Evolutionary conservation across 805 yeast genomes (phyloP), one percentile per base, ranked within the genome.

Genomic region (Metschnikowia anglica): DNA sequence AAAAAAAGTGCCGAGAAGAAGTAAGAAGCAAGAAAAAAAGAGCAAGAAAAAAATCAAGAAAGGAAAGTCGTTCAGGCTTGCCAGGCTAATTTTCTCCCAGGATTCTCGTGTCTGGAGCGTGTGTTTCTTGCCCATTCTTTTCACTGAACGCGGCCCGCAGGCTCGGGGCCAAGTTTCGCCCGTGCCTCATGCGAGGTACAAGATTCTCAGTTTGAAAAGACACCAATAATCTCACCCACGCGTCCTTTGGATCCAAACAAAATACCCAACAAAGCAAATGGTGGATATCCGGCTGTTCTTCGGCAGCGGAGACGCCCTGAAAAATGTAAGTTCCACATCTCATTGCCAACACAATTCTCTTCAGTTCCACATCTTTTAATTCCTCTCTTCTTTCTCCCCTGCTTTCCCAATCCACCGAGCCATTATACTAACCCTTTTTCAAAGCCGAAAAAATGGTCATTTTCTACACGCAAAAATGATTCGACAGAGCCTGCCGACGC

Each of bases 271-370:
- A 5, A 30, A 8, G 13, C 17, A n/a, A 35, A 25, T 52, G 56
- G 56, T 52, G 23, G 56, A 52, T 39, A 52, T 52, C 42, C 46
- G 56, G 36, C 54, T 41, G 53, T 52, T 52, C 41, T 52, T 52
- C 39, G 51, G 45, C 23, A n/a, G 37, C 19, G 37, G 25, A 16
- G 47, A 40, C 18, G 35, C 43, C 9, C 30, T 34, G 15, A 41
- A 40, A 15, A 37, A 30, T 18, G 48, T 49, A 41, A 37, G 55
- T 42, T 18, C 15, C 3, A 9, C 31, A 4, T 12, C 8, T 12
- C 9, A 28, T 28, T 5, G 11, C 7, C n/a, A 12, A n/a, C 10
- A 30, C 33, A 23, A 7, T 23, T 23, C 26, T 7, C 26, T 11
- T 23, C 7, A 8, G 10, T 8, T 11, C 26, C 26, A 8, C 26